These are phyloP conservation scores for Penicillium arizonense DNA, from an alignment of 495 filamentous ascomycete species.

Conservation along the genomic window DNA sequence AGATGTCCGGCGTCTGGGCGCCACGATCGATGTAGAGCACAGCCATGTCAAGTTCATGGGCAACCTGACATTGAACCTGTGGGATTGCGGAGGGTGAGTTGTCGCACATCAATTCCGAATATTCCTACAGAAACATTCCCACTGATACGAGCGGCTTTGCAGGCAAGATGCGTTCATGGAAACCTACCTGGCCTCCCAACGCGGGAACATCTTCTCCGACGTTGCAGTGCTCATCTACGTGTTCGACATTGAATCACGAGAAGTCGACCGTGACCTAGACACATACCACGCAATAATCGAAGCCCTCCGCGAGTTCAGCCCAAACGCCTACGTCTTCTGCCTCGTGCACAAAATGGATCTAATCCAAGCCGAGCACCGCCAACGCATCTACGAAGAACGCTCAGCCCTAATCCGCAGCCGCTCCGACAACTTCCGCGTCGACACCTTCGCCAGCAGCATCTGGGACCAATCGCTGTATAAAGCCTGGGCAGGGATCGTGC, in stretches of 20 bases:
- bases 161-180: constrained; percentile 99
- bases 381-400: constrained; percentile 78
- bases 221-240: constrained; percentile 98
- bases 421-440: constrained; percentile 66
- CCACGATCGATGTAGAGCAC: constrained; percentile 98
- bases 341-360: constrained; percentile 99
- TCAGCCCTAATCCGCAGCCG: constrained; percentile 69
- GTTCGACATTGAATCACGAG: constrained; percentile 95
- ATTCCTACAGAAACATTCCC: neutral
- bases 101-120: neutral
- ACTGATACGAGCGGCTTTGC: constrained; percentile 3
- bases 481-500: constrained; percentile 95
- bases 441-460: constrained; percentile 89
- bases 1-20: constrained; percentile 88
- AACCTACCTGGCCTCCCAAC: constrained; percentile 91
- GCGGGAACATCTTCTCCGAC: constrained; percentile 91
- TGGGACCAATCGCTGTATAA: constrained; percentile 99
- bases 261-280: constrained; percentile 85
- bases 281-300: constrained; percentile 84
- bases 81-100: constrained; percentile 90
- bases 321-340: constrained; percentile 81
- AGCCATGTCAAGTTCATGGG: constrained; percentile 98
- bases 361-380: constrained; percentile 74
- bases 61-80: constrained; percentile 93
- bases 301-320: constrained; percentile 81